Conservation (phyloP, 108 stramenopile species). For the Cyclotella cryptica region DNA sequence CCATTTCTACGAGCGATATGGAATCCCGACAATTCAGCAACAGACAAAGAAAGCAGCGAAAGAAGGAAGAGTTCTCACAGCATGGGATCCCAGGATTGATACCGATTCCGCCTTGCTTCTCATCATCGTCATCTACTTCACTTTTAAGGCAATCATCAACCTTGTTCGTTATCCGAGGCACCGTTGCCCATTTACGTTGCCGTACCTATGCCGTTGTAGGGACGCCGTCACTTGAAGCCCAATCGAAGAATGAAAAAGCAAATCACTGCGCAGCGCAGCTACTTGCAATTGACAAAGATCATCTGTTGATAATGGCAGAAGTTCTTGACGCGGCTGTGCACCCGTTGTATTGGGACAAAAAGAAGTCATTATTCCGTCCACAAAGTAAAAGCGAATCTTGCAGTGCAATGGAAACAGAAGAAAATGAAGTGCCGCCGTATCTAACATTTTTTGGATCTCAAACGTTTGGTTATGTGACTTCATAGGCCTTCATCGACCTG, state of each 20-base stretch:
- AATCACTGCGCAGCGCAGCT: not conserved
- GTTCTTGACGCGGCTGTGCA: slow-evolving; percentile 63
- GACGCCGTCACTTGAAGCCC: not conserved
- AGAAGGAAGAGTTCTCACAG: slow-evolving; percentile 29
- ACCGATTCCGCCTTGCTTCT: slow-evolving; percentile 21
- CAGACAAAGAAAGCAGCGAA: slow-evolving; percentile 43
- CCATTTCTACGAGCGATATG: not conserved
- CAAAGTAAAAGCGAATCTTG: not conserved
- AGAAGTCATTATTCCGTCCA: slow-evolving; percentile 62
- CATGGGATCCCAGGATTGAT: slow-evolving; percentile 52
- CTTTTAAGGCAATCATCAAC: not conserved
- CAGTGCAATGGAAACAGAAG: not conserved
- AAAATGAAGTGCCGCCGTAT: slow-evolving; percentile 50
- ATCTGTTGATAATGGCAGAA: slow-evolving; percentile 60
- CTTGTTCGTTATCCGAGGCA: slow-evolving; percentile 65
- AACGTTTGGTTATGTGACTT: slow-evolving; percentile 63
- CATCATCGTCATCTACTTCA: not conserved
- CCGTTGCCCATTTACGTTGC: slow-evolving; percentile 64
- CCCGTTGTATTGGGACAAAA: slow-evolving; percentile 60
- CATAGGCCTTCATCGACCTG: slow-evolving; percentile 3
- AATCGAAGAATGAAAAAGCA: slow-evolving; percentile 19
- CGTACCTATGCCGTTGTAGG: slow-evolving; percentile 35
- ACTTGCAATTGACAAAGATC: slow-evolving; percentile 55
- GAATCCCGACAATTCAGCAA: slow-evolving; percentile 31
- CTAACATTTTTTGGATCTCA: slow-evolving; percentile 79